phyloP scores from a whole-genome alignment of 805 yeast species.

The Saccharomycopsis fibuligera region DNA sequence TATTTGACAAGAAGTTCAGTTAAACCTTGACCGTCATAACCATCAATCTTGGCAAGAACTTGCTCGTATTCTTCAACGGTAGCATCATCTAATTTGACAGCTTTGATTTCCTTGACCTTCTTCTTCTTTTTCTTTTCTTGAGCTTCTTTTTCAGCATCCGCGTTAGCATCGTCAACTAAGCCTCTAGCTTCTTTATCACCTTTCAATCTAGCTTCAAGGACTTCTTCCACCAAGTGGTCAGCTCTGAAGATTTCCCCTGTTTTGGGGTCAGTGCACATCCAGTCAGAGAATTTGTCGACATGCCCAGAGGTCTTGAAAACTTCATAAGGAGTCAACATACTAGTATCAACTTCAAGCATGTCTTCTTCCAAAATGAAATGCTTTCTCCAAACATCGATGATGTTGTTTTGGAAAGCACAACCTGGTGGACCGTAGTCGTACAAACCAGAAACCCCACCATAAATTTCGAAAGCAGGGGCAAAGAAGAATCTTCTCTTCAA shows the following conservation, averaged over 20 bases:
- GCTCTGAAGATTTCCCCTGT: slow-evolving; percentile 98
- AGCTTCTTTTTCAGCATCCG: slow-evolving; percentile 59
- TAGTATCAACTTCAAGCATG: slow-evolving; percentile 97
- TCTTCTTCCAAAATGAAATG: slow-evolving; percentile 97
- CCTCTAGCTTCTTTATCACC: slow-evolving; percentile 98
- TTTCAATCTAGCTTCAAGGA: slow-evolving; percentile 88
- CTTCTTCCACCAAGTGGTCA: slow-evolving; percentile 97
- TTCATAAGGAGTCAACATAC: slow-evolving; percentile 96
- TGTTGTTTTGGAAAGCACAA: slow-evolving; percentile 94
- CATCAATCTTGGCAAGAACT: slow-evolving; percentile 90
- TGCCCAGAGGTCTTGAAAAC: slow-evolving; percentile 98
- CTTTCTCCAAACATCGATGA: slow-evolving; percentile 93
- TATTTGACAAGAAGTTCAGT: slow-evolving; percentile 82
- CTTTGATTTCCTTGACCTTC: slow-evolving; percentile 93
- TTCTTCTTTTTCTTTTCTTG: slow-evolving; percentile 78
- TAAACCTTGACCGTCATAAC: slow-evolving; percentile 85
- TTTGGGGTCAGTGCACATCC: slow-evolving; percentile 96
- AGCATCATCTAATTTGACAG: slow-evolving; percentile 75
- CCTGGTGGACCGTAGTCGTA: slow-evolving; percentile 99
- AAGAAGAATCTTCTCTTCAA: slow-evolving; percentile 93
- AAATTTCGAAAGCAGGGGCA: slow-evolving; percentile 95
- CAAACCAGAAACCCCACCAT: slow-evolving; percentile 97
- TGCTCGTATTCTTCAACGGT: slow-evolving; percentile 76
- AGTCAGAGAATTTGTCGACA: slow-evolving; percentile 97
- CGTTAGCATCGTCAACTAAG: slow-evolving; percentile 42